phyloP scores from a whole-genome alignment of 805 yeast genomes.

The Metschnikowia arizonensis region DNA sequence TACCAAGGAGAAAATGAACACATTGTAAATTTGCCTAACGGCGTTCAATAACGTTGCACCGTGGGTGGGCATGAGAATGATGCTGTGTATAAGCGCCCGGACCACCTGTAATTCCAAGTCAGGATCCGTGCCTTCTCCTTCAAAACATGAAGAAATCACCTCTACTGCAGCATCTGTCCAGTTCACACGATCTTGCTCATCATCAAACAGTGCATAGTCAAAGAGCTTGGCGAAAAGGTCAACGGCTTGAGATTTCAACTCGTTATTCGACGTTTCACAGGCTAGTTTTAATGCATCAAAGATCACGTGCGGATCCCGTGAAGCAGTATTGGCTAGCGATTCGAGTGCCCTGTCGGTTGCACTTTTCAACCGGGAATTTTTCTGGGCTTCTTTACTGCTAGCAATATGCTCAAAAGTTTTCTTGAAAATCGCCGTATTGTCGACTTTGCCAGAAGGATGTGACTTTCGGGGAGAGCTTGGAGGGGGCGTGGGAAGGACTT shows the following conservation, averaged over 20 bases:
- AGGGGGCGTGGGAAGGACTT: neutral
- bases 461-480: neutral
- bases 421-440: slow-evolving; percentile 35
- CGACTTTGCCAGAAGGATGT: slow-evolving; percentile 15
- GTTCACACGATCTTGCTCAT: slow-evolving; percentile 45
- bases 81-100: slow-evolving; percentile 85
- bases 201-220: slow-evolving; percentile 75
- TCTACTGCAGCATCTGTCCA: slow-evolving; percentile 80
- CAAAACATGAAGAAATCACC: slow-evolving; percentile 79
- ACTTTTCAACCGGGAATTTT: slow-evolving; percentile 38
- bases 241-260: slow-evolving; percentile 67
- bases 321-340: slow-evolving; percentile 30
- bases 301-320: slow-evolving; percentile 48
- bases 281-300: slow-evolving; percentile 76
- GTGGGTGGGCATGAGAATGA: slow-evolving; percentile 80
- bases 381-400: slow-evolving; percentile 58
- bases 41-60: slow-evolving; percentile 88
- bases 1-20: slow-evolving; percentile 78
- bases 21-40: slow-evolving; percentile 87
- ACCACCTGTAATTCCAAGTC: slow-evolving; percentile 88
- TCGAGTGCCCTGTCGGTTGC: slow-evolving; percentile 41
- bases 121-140: slow-evolving; percentile 89
- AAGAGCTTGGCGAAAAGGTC: slow-evolving; percentile 85
- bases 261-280: slow-evolving; percentile 64
- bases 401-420: slow-evolving; percentile 56